Evolutionary conservation across 805 yeast genomes (phyloP).

Genomic region (Ogataea degrootiae): DNA sequence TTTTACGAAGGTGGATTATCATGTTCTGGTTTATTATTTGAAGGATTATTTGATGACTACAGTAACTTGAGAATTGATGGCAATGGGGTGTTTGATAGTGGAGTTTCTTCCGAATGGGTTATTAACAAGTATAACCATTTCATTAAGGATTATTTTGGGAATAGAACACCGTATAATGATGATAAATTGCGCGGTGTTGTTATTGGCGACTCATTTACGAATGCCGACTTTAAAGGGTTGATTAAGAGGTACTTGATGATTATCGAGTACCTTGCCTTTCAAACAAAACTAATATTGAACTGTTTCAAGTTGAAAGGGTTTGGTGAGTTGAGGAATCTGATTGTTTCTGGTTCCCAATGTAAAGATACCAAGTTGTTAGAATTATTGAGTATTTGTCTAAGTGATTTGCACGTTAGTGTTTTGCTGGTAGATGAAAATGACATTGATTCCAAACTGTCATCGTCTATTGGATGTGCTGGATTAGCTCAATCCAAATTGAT

Average conservation of each 20-base stretch:
- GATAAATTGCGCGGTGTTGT: slow-evolving; percentile 43
- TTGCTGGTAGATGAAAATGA: slow-evolving; percentile 2
- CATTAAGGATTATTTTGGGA: slow-evolving; percentile 56
- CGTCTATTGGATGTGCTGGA: slow-evolving; percentile 13
- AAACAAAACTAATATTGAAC: slow-evolving; percentile 38
- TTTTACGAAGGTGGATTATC: slow-evolving; percentile 56
- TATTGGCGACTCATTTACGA: slow-evolving; percentile 42
- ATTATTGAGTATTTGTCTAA: slow-evolving; percentile 26
- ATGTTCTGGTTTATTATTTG: slow-evolving; percentile 51
- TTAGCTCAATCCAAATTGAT: slow-evolving; percentile 3
- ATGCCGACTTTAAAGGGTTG: slow-evolving; percentile 25
- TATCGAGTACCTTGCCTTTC: slow-evolving; percentile 49
- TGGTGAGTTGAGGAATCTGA: slow-evolving; percentile 26
- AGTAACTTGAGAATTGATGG: slow-evolving; percentile 15
- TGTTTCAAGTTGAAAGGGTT: slow-evolving; percentile 22
- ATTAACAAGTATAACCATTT: slow-evolving; percentile 31
- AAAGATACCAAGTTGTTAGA: slow-evolving; percentile 38
- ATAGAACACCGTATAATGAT: slow-evolving; percentile 53
- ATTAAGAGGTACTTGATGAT: slow-evolving; percentile 40
- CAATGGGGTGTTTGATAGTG: slow-evolving; percentile 10
- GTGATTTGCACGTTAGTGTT: slow-evolving; percentile 1
- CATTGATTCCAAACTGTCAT: slow-evolving; percentile 11
- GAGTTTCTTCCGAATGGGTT: slow-evolving; percentile 10
- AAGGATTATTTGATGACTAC: slow-evolving; percentile 41
- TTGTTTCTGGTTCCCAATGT: slow-evolving; percentile 53